Evolutionary conservation across 75 land plant species (phyloP).

Genomic region (Sequoia sempervirens): DNA sequence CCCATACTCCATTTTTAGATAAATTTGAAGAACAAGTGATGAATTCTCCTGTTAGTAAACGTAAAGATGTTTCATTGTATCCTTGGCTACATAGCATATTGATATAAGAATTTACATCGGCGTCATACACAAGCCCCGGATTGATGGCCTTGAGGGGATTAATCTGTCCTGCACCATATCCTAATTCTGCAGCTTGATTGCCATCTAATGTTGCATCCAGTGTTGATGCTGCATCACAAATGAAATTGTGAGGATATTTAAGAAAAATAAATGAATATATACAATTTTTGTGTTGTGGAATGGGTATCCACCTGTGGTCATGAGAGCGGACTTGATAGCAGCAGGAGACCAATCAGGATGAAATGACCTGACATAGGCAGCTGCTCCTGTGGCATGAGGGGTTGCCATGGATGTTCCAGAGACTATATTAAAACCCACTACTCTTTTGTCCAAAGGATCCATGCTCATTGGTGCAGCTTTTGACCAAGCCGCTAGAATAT

Average conservation of each 20-base stretch:
- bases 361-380: constrained; percentile 2
- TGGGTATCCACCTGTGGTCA: constrained; percentile 9
- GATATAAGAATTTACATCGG: constrained; percentile 6
- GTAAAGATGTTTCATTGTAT: constrained; percentile 20
- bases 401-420: constrained; percentile 13
- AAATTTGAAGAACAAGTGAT: constrained; percentile 6
- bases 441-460: background rate
- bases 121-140: constrained; percentile 18
- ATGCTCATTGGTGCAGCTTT: background rate
- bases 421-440: background rate
- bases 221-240: background rate
- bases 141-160: constrained; percentile 12
- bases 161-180: constrained; percentile 18
- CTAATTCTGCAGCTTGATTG: background rate
- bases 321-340: constrained; percentile 20
- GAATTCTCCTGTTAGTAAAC: constrained; percentile 25
- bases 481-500: constrained; percentile 15
- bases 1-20: constrained; percentile 6
- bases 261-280: background rate
- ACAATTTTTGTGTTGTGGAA: background rate
- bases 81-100: constrained; percentile 27
- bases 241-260: background rate
- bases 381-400: constrained; percentile 10
- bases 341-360: constrained; percentile 20
- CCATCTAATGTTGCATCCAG: background rate